Evolutionary conservation across 306 rosid genomes (phyloP), one percentile per base, ranked within the genome.

Genomic region (Phaseolus lunatus): DNA sequence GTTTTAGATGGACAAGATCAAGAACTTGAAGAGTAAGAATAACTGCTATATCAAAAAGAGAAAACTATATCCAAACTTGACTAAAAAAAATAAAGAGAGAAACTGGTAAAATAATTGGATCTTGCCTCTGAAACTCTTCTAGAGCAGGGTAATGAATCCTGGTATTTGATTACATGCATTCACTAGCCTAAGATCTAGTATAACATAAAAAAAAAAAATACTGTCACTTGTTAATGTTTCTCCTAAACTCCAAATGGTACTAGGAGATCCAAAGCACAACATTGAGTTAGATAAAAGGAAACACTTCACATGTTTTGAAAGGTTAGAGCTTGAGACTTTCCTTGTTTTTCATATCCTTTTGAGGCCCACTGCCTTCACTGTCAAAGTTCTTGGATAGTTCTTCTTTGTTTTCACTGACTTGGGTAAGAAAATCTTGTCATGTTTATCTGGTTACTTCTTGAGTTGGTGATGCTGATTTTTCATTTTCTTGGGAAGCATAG

Each of bases 201-300:
- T 39, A 62, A 80, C 18, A 62, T 62, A 72, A n/a, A n/a, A n/a
- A n/a, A n/a, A n/a, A n/a, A n/a, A n/a, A n/a, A n/a, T n/a, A n/a
- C 15, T 15, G 33, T 71, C 66, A 13, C 19, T 22, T 1, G 43
- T 31, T 65, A 52, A 53, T 19, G 65, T 72, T 37, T 73, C 26
- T 35, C 52, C 54, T 14, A 35, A 64, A 33, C 41, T 23, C 37
- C 37, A 22, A 57, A 67, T 43, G 15, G 63, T 53, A 19, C 35
- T 24, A 66, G 37, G 31, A 48, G 37, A 74, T 74, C 80, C 56
- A 24, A 57, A 56, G 19, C 62, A 33, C 67, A 41, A 54, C 53
- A 19, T n/a, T 50, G 77, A 83, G 66, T 83, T 72, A 77, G 87
- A 90, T 85, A 87, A 85, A 87, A 87, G 96, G 67, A 84, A 87